Conservation (phyloP, 2,329 filamentous ascomycete genomes). For the Cryphonectria carpinicola region DNA sequence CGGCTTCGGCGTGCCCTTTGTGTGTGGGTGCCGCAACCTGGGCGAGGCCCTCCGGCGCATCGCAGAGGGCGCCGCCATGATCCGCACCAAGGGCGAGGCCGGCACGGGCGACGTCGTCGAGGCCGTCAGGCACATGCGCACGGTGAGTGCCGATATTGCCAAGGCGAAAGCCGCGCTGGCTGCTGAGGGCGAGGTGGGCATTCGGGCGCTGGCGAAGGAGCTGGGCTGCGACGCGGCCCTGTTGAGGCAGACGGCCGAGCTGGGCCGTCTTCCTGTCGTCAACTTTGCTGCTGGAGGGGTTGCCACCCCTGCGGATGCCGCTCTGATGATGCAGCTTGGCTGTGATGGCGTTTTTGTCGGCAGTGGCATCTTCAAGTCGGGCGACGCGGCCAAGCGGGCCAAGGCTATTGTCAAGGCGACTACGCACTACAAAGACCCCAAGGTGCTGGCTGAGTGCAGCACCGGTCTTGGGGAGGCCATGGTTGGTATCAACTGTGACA, state of each 20-base stretch:
- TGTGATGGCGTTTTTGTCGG: slow-evolving; percentile 98
- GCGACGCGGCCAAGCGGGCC: slow-evolving; percentile 85
- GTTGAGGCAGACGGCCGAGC: slow-evolving; percentile 82
- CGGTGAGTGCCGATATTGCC: slow-evolving; percentile 81
- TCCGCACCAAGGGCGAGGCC: slow-evolving; percentile 97
- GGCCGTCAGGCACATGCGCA: slow-evolving; percentile 92
- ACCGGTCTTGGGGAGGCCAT: slow-evolving; percentile 94
- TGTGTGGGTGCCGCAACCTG: slow-evolving; percentile 93
- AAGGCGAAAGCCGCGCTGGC: slow-evolving; percentile 75
- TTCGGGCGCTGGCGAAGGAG: slow-evolving; percentile 77
- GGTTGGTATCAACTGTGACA: slow-evolving; percentile 88
- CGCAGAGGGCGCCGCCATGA: slow-evolving; percentile 95
- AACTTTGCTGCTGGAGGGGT: slow-evolving; percentile 99
- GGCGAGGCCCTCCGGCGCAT: slow-evolving; percentile 92
- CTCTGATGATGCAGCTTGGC: slow-evolving; percentile 96
- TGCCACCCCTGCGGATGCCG: slow-evolving; percentile 97
- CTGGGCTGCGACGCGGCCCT: slow-evolving; percentile 78
- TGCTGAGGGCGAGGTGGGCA: slow-evolving; percentile 53
- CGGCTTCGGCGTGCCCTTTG: slow-evolving; percentile 82
- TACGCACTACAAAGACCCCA: slow-evolving; percentile 85
- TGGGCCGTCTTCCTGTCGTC: slow-evolving; percentile 88
- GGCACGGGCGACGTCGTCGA: slow-evolving; percentile 97
- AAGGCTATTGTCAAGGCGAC: slow-evolving; percentile 94
- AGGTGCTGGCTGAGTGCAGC: slow-evolving; percentile 84
- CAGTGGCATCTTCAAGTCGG: slow-evolving; percentile 95